Base-by-base conservation (phyloP, 2,329 filamentous ascomycete species). In the Verticillium isaacii region DNA sequence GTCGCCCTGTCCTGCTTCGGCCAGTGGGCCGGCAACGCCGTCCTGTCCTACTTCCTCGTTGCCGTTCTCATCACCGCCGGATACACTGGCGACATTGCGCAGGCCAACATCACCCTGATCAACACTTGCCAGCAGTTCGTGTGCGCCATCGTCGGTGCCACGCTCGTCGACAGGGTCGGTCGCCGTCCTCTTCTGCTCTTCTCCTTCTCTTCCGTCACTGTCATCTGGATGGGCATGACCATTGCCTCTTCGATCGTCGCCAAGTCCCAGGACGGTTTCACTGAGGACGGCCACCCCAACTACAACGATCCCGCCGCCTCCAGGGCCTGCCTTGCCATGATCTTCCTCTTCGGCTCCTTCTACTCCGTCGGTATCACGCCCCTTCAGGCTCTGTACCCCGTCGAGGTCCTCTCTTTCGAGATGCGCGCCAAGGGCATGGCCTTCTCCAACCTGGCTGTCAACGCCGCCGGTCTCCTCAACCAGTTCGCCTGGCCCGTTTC, bases 321-420 rank as follows among this genome's bases (percentile, higher is more conserved):
- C 25, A 77, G 79, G 52, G 81, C 80, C 0, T 75, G 78, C 7
- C 70, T 85, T 15, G 81, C 80, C 25, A 80, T 84, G 68, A 80
- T 85, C 59, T 85, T 84, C 71, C 72, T 85, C 45, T 84, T 84
- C 63, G 80, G 80, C 1, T 79, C 81, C 62, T 75, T 82, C 32
- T 86, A 79, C 71, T 81, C 79, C 1, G 71, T 85, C 58, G 71
- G 70, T 54, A 71, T 73, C 59, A 74, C 72, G 1, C 72, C 72
- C 0, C 69, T 74, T 2, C 72, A 74, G 63, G 71, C 67, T 5
- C 67, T 80, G 19, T 80, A 80, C 64, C 78, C 80, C 1, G 79
- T 82, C 32, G 80, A 82, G 66, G 77, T 78, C 23, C 71, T 82
- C 2, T 76, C 74, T n/a, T 82, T 79, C 62, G 78, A 81, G 63